These are phyloP conservation scores for Pulveroboletus sp. DNA, from an alignment of 768 basidiomycete genomes.

Conservation along the genomic window DNA sequence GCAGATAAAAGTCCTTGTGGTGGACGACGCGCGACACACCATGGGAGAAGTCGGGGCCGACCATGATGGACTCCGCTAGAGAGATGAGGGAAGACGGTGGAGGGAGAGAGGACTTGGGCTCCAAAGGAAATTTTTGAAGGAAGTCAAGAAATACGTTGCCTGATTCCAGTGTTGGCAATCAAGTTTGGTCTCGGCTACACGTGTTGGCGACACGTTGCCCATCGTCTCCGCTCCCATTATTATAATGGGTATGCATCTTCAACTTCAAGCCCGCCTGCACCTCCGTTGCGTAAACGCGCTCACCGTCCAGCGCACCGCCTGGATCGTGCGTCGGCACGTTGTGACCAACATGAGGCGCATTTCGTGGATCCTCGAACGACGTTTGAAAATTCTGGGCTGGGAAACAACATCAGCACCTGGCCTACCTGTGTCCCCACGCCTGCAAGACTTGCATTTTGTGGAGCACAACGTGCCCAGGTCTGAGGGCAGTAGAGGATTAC, in stretches of 20 bases:
- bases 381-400: background rate
- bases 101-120: conserved; percentile 24
- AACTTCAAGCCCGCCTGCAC: conserved; percentile 7
- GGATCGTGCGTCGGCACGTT: conserved; percentile 3
- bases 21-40: conserved; percentile 31
- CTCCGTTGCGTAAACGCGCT: conserved; percentile 28
- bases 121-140: conserved; percentile 34
- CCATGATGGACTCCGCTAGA: conserved; percentile 23
- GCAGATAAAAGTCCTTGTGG: conserved; percentile 49
- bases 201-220: conserved; percentile 33
- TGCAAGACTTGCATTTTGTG: background rate
- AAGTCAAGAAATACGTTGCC: conserved; percentile 34
- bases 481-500: conserved; percentile 12
- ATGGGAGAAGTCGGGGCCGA: conserved; percentile 18
- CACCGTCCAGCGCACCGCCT: conserved; percentile 11
- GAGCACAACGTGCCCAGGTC: conserved; percentile 14
- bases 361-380: conserved; percentile 5
- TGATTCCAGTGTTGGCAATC: conserved; percentile 25
- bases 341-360: conserved; percentile 3
- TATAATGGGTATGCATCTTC: conserved; percentile 6
- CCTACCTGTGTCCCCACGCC: background rate
- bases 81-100: conserved; percentile 29
- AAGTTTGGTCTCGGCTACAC: conserved; percentile 27
- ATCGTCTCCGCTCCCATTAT: conserved; percentile 18
- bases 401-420: too few species aligned